A percentile compares a stretch with the other conserved stretches of the same genome.
These are phyloP conservation scores for Heterobasidion parviporum DNA, from an alignment of 1,284 basidiomycete species.

Conservation along the genomic window DNA sequence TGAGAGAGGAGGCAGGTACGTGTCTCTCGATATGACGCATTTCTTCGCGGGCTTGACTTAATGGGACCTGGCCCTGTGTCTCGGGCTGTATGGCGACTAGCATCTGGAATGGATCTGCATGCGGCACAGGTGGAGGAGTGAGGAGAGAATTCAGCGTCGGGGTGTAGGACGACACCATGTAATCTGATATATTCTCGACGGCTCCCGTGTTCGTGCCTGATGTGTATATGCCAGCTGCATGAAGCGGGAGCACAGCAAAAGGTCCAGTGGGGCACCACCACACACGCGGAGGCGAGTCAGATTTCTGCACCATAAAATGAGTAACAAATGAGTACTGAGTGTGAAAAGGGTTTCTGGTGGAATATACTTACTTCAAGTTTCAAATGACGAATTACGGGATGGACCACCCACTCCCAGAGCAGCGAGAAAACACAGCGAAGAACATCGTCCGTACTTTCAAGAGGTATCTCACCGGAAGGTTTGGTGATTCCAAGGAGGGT, in stretches of 20 bases:
- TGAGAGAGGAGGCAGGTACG: neutral
- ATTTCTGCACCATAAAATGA: too few species aligned
- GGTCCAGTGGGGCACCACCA: slow-evolving; percentile 7
- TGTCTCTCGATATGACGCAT: neutral
- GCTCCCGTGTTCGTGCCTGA: slow-evolving; percentile 4
- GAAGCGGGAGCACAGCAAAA: slow-evolving; percentile 6
- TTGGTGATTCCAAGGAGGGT: neutral
- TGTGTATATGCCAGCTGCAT: slow-evolving; percentile 7
- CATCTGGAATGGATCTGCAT: neutral
- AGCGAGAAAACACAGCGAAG: neutral
- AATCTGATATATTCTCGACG: slow-evolving; percentile 5
- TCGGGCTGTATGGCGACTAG: slow-evolving; percentile 3
- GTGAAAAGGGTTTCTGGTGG: neutral
- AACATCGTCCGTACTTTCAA: neutral
- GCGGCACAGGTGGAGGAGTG: neutral
- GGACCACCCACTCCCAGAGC: neutral
- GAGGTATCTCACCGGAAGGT: too few species aligned
- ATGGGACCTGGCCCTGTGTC: neutral
- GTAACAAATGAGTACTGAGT: neutral
- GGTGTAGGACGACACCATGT: slow-evolving; percentile 16
- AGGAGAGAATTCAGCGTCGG: slow-evolving; percentile 10
- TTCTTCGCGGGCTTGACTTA: neutral
- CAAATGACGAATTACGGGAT: neutral
- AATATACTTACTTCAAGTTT: neutral
- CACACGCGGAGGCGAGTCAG: neutral